Conservation (phyloP, 2,329 filamentous ascomycete species). For the Cladophialophora chaetospira region DNA sequence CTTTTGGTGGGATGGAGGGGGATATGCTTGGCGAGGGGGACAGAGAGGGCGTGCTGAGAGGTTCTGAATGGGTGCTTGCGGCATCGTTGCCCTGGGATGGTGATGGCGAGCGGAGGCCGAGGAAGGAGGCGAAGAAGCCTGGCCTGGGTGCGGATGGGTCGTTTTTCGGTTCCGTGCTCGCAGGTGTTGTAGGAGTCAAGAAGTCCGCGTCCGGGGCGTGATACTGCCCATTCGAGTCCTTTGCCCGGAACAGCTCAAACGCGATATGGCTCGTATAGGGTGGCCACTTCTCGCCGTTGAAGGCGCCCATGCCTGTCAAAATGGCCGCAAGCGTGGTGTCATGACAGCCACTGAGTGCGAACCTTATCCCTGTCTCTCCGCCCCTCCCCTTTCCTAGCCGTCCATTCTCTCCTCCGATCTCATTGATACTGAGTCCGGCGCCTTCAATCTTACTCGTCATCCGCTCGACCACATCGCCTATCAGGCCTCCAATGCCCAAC, state of each 20-base stretch:
- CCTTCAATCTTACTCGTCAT: constrained; percentile 70
- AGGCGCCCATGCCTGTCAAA: constrained; percentile 76
- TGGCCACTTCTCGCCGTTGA: constrained; percentile 75
- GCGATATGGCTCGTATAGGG: constrained; percentile 92
- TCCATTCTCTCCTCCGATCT: constrained; percentile 46
- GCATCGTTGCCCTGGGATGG: no score
- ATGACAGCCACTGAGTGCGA: constrained; percentile 83
- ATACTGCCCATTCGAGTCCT: constrained; percentile 29
- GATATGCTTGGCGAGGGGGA: constrained; percentile 22
- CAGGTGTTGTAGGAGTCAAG: constrained; percentile 31
- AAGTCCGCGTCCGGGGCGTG: constrained; percentile 14
- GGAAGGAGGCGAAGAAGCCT: constrained; percentile 30
- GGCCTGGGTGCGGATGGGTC: constrained; percentile 11
- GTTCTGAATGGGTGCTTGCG: constrained; percentile 18
- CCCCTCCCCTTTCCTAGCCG: constrained; percentile 47
- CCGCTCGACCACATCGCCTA: constrained; percentile 78
- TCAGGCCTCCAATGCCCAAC: constrained; percentile 79
- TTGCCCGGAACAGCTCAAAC: constrained; percentile 78
- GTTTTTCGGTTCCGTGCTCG: constrained; percentile 37
- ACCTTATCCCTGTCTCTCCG: constrained; percentile 61
- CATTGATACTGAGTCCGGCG: constrained; percentile 57
- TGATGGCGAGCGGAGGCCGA: constrained; percentile 37
- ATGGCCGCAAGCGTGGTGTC: constrained; percentile 87
- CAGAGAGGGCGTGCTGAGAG: constrained; percentile 31
- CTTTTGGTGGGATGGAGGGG: constrained; percentile 20